These are phyloP conservation scores for Trichosporon ovoides DNA, from an alignment of 1,284 basidiomycete species.

Conservation along the genomic window DNA sequence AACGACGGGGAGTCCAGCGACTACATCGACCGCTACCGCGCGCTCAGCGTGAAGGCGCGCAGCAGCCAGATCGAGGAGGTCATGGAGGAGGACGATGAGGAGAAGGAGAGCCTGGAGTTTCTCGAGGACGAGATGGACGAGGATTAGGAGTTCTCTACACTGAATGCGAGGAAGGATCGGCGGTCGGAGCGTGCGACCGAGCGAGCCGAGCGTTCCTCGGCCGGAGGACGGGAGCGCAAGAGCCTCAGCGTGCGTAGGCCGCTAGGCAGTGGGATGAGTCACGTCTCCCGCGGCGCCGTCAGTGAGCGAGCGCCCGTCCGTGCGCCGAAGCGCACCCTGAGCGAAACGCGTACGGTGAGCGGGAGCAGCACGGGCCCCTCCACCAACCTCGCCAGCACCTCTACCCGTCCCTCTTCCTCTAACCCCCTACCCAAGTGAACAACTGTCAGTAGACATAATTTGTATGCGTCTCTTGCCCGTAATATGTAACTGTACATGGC, in stretches of 20 bases:
- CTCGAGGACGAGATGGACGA: slow-evolving; percentile 4
- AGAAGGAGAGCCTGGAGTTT: not conserved
- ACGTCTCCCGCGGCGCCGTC: not conserved
- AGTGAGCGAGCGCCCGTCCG: not conserved
- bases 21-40: not conserved
- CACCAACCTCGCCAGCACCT: not conserved
- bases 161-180: not conserved
- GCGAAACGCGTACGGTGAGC: not conserved
- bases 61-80: not conserved
- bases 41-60: not conserved
- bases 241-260: not conserved
- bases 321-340: not conserved
- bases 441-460: not conserved
- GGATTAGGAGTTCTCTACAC: not conserved
- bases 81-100: slow-evolving; percentile 2
- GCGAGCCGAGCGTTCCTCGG: not conserved
- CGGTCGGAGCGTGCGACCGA: not conserved
- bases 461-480: not conserved
- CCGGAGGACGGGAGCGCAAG: not conserved
- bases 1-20: slow-evolving; percentile 8
- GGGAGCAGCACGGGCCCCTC: not conserved
- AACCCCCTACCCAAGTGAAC: no score
- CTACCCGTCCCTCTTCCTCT: not conserved
- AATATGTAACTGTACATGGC: not conserved
- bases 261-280: not conserved